These are phyloP conservation scores for Vanderwaltozyma tropicalis DNA, from an alignment of 805 yeast species.

Conservation along the genomic window DNA sequence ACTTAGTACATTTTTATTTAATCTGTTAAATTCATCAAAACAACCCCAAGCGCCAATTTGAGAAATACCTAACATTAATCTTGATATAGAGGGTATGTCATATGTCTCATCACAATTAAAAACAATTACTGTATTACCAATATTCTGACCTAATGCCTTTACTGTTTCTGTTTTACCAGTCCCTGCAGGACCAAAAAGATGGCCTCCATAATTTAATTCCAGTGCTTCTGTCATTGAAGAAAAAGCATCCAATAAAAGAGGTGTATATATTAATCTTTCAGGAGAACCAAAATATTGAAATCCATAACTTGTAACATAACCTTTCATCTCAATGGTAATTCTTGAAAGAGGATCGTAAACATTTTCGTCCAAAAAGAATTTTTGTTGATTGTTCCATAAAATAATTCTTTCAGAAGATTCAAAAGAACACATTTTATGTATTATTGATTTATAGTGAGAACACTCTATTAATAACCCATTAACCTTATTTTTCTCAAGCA, in stretches of 20 bases:
- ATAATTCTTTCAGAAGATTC: slow-evolving; percentile 10
- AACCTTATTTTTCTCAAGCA: slow-evolving; percentile 31
- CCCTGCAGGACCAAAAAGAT: slow-evolving; percentile 94
- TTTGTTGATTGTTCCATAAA: slow-evolving; percentile 44
- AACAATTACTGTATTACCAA: slow-evolving; percentile 76
- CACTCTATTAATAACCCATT: slow-evolving; percentile 60
- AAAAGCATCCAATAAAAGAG: slow-evolving; percentile 54
- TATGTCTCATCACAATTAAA: slow-evolving; percentile 88
- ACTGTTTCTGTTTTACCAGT: slow-evolving; percentile 93
- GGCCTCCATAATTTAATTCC: slow-evolving; percentile 69
- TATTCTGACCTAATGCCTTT: slow-evolving; percentile 67
- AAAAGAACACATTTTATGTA: slow-evolving; percentile 11
- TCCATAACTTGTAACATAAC: slow-evolving; percentile 48
- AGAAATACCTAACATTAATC: slow-evolving; percentile 70
- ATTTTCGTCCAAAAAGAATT: slow-evolving; percentile 32
- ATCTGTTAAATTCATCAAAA: slow-evolving; percentile 87
- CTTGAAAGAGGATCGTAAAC: slow-evolving; percentile 24
- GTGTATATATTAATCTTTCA: slow-evolving; percentile 67
- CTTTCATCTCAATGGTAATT: slow-evolving; percentile 44
- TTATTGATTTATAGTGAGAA: slow-evolving; percentile 45
- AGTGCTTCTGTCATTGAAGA: slow-evolving; percentile 66
- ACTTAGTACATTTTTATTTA: slow-evolving; percentile 60
- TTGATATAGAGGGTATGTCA: slow-evolving; percentile 67
- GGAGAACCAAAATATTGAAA: slow-evolving; percentile 74
- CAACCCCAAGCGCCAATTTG: slow-evolving; percentile 91